These are phyloP conservation scores for Myochromella boudieri DNA, from an alignment of 768 basidiomycete species.

Conservation along the genomic window DNA sequence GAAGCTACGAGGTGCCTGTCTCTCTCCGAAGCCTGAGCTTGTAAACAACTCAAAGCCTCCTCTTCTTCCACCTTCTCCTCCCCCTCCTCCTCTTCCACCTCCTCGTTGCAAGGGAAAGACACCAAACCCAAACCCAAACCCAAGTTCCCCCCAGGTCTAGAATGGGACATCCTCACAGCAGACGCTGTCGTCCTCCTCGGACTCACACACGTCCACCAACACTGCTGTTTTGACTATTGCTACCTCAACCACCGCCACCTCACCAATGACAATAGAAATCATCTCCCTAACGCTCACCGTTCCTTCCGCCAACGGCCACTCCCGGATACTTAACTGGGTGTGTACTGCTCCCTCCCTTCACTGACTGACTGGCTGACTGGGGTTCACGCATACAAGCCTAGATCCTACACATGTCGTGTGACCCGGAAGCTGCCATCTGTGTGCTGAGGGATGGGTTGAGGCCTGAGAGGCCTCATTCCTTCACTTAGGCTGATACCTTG, in stretches of 20 bases:
- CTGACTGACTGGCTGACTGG: background rate
- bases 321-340: constrained; percentile 74
- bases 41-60: constrained; percentile 40
- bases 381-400: constrained; percentile 54
- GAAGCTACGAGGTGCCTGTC: constrained; percentile 59
- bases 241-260: constrained; percentile 19
- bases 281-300: constrained; percentile 17
- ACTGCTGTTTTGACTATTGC: constrained; percentile 20
- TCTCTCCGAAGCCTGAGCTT: constrained; percentile 59
- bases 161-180: constrained; percentile 77
- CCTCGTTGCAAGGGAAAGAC: background rate
- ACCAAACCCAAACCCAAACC: constrained; percentile 31
- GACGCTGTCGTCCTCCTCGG: constrained; percentile 73
- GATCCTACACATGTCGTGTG: constrained; percentile 65
- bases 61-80: no score
- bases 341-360: constrained; percentile 9
- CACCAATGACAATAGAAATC: no score
- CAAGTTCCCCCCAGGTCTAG: constrained; percentile 59
- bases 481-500: constrained; percentile 72
- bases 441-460: constrained; percentile 59
- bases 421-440: constrained; percentile 64
- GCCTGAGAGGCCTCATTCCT: constrained; percentile 50
- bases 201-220: constrained; percentile 63
- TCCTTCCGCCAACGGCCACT: constrained; percentile 5
- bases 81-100: no score